Evolutionary conservation across 2,329 filamentous ascomycete genomes (phyloP), one percentile per base, ranked within the genome.

Genomic region (Sordariomycetes sp.): DNA sequence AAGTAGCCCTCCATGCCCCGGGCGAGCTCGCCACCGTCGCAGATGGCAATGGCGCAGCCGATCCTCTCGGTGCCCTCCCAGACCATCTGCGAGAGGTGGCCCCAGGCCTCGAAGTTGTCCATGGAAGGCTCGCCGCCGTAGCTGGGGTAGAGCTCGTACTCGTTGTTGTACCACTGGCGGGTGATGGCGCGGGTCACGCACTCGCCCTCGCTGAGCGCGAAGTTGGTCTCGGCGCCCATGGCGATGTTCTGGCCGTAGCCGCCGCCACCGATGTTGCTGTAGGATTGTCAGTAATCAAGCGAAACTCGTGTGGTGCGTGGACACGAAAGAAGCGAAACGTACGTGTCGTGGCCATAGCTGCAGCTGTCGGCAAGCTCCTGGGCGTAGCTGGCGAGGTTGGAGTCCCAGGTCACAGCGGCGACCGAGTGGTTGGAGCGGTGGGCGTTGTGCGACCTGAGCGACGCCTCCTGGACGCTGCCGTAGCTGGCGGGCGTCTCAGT

Each of bases 171-270:
- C 89, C 94, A 96, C 73, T 86, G 77, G 68, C 92, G 80, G 65
- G 84, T 89, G 67, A 92, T 84, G 63, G 86, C 83, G 61, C 79
- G 76, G 53, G 84, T 79, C 60, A 69, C 62, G n/a, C 58, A 60
- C 25, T 66, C 64, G 17, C 45, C 55, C 54, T 58, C 61, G 52
- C 64, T 62, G 25, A 74, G 69, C 53, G 74, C 63, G 22, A 50
- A 50, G 42, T 64, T 70, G 32, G 70, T 69, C 54, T 70, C 70
- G 53, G 72, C 78, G 67, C 70, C 77, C 63, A 85, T 84, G 66
- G 89, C 92, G 59, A 97, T 85, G 79, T 97, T 99, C 75, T 99
- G 94, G 61, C 94, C 94, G 67, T 94, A 95, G 52, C 79, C 76
- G 57, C 82, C 82, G 55, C 74, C 76, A 61, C 81, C 80, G 53